Base-by-base conservation (phyloP, 768 basidiomycete species). In the Cystoderma amianthinum region DNA sequence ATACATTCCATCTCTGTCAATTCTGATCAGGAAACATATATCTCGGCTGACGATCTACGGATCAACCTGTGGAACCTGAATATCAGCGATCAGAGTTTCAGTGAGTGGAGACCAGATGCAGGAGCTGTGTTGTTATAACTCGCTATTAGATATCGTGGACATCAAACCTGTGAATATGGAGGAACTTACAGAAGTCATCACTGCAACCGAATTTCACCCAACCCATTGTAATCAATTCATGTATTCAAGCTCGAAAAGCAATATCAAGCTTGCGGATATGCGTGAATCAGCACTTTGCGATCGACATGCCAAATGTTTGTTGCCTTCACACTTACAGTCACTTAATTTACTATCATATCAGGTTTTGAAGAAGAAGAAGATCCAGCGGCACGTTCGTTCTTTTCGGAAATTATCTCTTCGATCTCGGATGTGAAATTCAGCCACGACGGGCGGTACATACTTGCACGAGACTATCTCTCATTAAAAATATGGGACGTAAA, bases 151-250 rank as follows among this genome's bases (percentile, higher is more conserved):
- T 66, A 98, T 99, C 56, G 94, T 99, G 48, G 96, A 99, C 63
- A 98, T 99, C 78, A 99, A 99, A 61, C 96, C 96, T 2, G 82
- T 91, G 55, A 99, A 99, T 64, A 99, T 99, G 96, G 96, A 99
- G 60, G 96, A 99, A 62, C 74, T 99, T 41, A 98, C 96, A 12
- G 96, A 99, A 61, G 96, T 99, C 59, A 98, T 99, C 63, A 99
- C 96, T n/a, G 91, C 95, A 9, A 92, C 96, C 36, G 96, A 99
- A 65, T 98, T 99, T 65, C 96, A 98, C 59, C 96, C 96, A 22
- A 76, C 80, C 40, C 89, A 95, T 48, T 98, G 96, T 81, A 98
- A 98, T 63, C 71, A 90, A 38, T 98, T 99, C 72, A 96, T 97
- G 93, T 99, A 98, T 63, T 98, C 95, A 48, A 94, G 91, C 66